Evolutionary conservation across 371 early-diverging fungal species (phyloP), one percentile per base, ranked within the genome.

Genomic region (Apophysomyces sp.): DNA sequence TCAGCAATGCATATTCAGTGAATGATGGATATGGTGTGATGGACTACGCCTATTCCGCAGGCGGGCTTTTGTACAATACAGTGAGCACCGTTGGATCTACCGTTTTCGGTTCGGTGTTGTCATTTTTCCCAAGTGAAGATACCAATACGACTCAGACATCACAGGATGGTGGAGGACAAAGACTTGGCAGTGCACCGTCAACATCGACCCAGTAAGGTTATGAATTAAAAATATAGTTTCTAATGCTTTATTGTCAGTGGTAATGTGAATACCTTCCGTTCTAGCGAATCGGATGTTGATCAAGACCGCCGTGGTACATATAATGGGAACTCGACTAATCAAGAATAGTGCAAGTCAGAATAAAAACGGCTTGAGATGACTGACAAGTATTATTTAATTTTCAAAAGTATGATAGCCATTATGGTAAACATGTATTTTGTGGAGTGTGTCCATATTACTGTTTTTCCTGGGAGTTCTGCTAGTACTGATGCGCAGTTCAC

Each of bases 251-350:
- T 27, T 41, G 34, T 9, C 60, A 55, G 65, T 34, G 21, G 64
- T 37, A 68, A 66, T 27, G 57, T 75, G 2, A 73, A 72, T 55
- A 77, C 76, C 32, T 67, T 58, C 58, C 63, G 31, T 58, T 59
- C 41, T 30, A 65, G 32, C 30, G 64, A 64, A 18, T 65, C 68
- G 21, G 63, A 68, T 28, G 65, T 65, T 21, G 60, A 71, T 28
- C 31, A 34, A 9, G 65, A 59, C 26, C 60, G 52, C 26, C 24
- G 67, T 36, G 52, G 68, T 12, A 72, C 69, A 15, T 80, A 80
- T 39, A 80, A 80, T 67, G 81, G 81, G 21, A 80, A 80, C 41
- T 80, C 81, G 39, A 61, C 77, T 2, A 80, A 80, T 34, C 78
- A 80, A 41, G 81, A 80, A 60, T 80, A 74, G 63, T 11, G 21